Percentiles rank a stretch among this genome's conserved stretches.
These are phyloP conservation scores for Neofusicoccum cordaticola DNA, from an alignment of 2,329 filamentous ascomycete genomes.

Conservation along the genomic window DNA sequence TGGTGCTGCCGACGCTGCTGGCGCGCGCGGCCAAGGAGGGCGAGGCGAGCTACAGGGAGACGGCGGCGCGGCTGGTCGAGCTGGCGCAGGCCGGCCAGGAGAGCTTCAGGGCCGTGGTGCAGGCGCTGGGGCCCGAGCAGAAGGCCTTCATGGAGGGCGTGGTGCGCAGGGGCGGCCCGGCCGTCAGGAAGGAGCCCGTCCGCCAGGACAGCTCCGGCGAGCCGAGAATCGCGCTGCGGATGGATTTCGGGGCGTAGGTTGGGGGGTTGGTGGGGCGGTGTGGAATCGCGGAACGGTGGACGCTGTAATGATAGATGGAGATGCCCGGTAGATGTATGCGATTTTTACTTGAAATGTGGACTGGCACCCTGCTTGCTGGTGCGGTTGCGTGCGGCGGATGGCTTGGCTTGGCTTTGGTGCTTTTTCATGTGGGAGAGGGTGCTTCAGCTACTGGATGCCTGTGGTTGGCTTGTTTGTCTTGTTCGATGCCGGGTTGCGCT, in stretches of 20 bases:
- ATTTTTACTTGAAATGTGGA: too few species aligned
- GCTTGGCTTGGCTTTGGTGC: too few species aligned
- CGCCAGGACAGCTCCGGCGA: constrained; percentile 53
- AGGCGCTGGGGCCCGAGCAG: constrained; percentile 66
- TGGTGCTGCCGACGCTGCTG: constrained; percentile 76
- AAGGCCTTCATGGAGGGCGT: constrained; percentile 78
- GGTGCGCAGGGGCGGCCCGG: constrained; percentile 56
- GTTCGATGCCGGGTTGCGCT: too few species aligned
- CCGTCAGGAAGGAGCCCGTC: constrained; percentile 40
- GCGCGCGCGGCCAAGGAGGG: constrained; percentile 65
- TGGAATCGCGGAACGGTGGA: not conserved
- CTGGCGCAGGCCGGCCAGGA: constrained; percentile 72
- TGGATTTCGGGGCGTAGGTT: constrained; percentile 63
- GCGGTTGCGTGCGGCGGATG: too few species aligned
- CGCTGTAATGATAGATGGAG: not conserved
- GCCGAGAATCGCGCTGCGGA: constrained; percentile 89
- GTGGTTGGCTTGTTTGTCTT: too few species aligned
- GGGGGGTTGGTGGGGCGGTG: not conserved
- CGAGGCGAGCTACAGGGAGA: constrained; percentile 63
- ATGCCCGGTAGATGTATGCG: too few species aligned
- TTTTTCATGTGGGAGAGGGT: too few species aligned
- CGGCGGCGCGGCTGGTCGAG: constrained; percentile 73
- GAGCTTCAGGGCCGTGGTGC: constrained; percentile 72
- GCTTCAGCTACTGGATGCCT: too few species aligned
- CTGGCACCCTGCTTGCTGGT: too few species aligned